Evolutionary conservation across 805 yeast genomes (phyloP).

Genomic region (Naumovozyma castellii): DNA sequence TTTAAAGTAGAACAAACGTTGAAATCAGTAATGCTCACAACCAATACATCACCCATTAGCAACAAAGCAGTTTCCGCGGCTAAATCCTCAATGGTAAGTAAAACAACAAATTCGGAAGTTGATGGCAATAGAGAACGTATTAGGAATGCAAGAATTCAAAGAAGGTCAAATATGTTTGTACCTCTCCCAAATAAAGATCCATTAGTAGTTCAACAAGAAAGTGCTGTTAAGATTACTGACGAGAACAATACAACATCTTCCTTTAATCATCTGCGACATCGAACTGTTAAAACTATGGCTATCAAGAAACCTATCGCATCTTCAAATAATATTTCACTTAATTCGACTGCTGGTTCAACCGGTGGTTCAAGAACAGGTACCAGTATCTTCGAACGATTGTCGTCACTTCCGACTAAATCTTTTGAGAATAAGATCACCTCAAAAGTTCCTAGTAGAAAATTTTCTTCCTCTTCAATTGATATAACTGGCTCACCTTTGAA

Average conservation of each 20-base stretch:
- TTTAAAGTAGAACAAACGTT: slow-evolving; percentile 15
- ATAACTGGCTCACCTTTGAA: slow-evolving; percentile 25
- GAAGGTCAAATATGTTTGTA: slow-evolving; percentile 28
- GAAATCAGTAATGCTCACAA: slow-evolving; percentile 1
- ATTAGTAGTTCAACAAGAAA: slow-evolving; percentile 13
- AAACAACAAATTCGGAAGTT: neutral
- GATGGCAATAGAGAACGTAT: neutral
- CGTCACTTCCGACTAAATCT: slow-evolving; percentile 24
- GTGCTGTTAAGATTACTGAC: neutral
- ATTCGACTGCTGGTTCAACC: neutral
- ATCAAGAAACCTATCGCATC: no score
- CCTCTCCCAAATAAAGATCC: slow-evolving; percentile 30
- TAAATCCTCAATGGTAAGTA: neutral
- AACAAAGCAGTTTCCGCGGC: neutral
- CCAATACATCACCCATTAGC: neutral
- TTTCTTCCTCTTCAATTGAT: slow-evolving; percentile 19
- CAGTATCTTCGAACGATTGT: slow-evolving; percentile 25
- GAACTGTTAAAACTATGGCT: no score
- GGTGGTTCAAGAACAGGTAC: neutral
- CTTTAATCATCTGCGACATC: neutral
- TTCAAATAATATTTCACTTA: neutral
- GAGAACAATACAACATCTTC: slow-evolving; percentile 1
- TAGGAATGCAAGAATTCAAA: slow-evolving; percentile 6
- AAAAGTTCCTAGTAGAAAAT: slow-evolving; percentile 3
- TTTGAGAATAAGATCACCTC: slow-evolving; percentile 21